phyloP scores from a whole-genome alignment of 306 rosid species.

The Cicer judaicum region DNA sequence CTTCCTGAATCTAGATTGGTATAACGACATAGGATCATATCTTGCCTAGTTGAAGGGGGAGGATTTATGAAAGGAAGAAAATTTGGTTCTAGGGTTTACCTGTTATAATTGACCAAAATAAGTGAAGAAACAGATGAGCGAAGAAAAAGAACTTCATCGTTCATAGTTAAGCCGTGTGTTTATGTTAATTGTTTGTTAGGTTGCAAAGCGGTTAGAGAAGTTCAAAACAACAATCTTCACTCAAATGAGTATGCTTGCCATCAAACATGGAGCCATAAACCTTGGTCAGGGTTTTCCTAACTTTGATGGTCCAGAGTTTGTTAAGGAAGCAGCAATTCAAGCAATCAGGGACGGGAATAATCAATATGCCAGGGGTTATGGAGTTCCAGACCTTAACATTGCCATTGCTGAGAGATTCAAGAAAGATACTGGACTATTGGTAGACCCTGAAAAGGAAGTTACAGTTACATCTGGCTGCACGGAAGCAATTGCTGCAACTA shows the following conservation, averaged over 20 bases:
- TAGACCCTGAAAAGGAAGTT: slow-evolving; percentile 83
- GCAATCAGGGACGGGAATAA: slow-evolving; percentile 86
- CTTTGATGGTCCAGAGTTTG: slow-evolving; percentile 93
- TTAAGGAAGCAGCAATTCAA: slow-evolving; percentile 93
- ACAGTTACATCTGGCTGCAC: slow-evolving; percentile 91
- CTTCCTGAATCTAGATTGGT: not conserved
- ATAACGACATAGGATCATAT: slow-evolving; percentile 20
- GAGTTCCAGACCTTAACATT: slow-evolving; percentile 75
- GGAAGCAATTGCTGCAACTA: slow-evolving; percentile 92
- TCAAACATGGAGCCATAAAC: slow-evolving; percentile 84
- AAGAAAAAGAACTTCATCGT: not conserved
- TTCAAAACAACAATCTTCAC: slow-evolving; percentile 91
- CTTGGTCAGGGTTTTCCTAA: slow-evolving; percentile 97
- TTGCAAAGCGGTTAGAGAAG: slow-evolving; percentile 90
- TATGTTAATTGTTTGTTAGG: slow-evolving; percentile 49
- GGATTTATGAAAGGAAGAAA: not conserved
- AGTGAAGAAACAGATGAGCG: not conserved
- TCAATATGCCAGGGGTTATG: slow-evolving; percentile 87
- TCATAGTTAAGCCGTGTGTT: not conserved
- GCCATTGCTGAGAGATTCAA: slow-evolving; percentile 84
- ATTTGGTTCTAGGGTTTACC: slow-evolving; percentile 23
- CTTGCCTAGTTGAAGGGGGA: slow-evolving; percentile 4
- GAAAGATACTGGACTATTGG: slow-evolving; percentile 74
- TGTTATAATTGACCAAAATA: slow-evolving; percentile 1
- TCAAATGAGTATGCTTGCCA: slow-evolving; percentile 85